Base-by-base conservation (phyloP, 1,284 basidiomycete genomes). In the Ceratobasidium sp. region DNA sequence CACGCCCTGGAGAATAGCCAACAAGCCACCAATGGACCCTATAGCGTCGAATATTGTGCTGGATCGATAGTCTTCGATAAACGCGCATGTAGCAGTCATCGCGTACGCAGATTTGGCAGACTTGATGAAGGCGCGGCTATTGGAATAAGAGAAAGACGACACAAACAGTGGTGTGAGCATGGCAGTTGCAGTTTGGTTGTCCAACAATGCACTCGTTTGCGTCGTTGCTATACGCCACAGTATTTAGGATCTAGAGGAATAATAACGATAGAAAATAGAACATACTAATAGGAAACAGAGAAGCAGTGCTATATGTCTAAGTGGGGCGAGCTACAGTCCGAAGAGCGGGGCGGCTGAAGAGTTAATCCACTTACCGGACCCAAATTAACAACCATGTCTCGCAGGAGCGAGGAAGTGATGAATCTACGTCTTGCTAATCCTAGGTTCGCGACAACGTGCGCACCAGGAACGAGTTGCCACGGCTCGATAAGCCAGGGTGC, bases 401-500 rank as follows among this genome's bases (percentile, higher is more conserved):
- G 48, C n/a, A 66, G 53, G 15, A 66, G n/a, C 4, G 50, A 66
- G 7, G 64, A 66, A 9, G 51, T 54, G 15, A 54, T 66, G 29
- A 66, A 66, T 41, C 22, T 54, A n/a, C 64, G 64, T 45, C 41
- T 33, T 4, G 50, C 31, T 22, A 66, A 9, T 3, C 33, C 41
- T 24, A 66, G 1, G 11, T 22, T 45, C 17, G 48, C 50, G 6
- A 53, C 51, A 9, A 45, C 9, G 24, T 66, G 64, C 22, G 41
- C 29, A 7, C 64, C 64, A 15, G 47, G 22, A 41, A 50, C 5
- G 7, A 45, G 48, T 22, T 54, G 64, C 64, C 48, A 66, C 36
- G 36, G 36, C n/a, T 29, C n/a, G 17, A 66, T 22, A 3, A 66
- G 64, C 51, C 50, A 53, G 2, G 64, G 64, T 19, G 64, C 31